These are phyloP conservation scores for Danielia oregonensis DNA, from an alignment of 805 yeast species.

Conservation along the genomic window DNA sequence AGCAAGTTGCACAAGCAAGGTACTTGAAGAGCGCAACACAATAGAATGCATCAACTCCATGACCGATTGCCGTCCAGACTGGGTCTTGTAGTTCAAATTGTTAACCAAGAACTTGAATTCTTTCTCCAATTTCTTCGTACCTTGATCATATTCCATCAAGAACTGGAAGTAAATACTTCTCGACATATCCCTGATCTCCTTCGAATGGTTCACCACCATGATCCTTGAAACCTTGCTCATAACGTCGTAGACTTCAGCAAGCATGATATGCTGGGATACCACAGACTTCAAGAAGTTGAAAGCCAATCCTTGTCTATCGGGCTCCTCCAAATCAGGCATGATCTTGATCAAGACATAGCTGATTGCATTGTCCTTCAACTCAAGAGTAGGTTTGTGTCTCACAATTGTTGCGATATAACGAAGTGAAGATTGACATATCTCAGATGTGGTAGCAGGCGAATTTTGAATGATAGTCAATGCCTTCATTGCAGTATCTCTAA, in stretches of 20 bases:
- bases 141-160: slow-evolving; percentile 91
- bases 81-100: slow-evolving; percentile 80
- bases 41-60: slow-evolving; percentile 80
- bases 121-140: slow-evolving; percentile 76
- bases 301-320: slow-evolving; percentile 82
- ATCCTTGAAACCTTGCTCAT: slow-evolving; percentile 77
- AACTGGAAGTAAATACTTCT: slow-evolving; percentile 81
- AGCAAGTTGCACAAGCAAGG: slow-evolving; percentile 55
- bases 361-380: slow-evolving; percentile 65
- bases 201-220: slow-evolving; percentile 86
- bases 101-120: slow-evolving; percentile 77
- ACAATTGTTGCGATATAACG: slow-evolving; percentile 69
- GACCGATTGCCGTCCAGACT: slow-evolving; percentile 83
- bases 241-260: slow-evolving; percentile 87
- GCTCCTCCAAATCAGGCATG: slow-evolving; percentile 86
- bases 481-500: slow-evolving; percentile 58
- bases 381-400: slow-evolving; percentile 62
- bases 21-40: slow-evolving; percentile 59
- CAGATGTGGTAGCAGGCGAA: slow-evolving; percentile 73
- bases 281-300: slow-evolving; percentile 78
- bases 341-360: slow-evolving; percentile 69
- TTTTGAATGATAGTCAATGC: slow-evolving; percentile 65
- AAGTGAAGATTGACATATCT: slow-evolving; percentile 74
- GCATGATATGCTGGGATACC: slow-evolving; percentile 65
- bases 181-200: slow-evolving; percentile 78